Percentiles rank a stretch among this genome's conserved stretches.
Conservation (phyloP, 768 basidiomycete genomes). For the Mrakia blollopis region DNA sequence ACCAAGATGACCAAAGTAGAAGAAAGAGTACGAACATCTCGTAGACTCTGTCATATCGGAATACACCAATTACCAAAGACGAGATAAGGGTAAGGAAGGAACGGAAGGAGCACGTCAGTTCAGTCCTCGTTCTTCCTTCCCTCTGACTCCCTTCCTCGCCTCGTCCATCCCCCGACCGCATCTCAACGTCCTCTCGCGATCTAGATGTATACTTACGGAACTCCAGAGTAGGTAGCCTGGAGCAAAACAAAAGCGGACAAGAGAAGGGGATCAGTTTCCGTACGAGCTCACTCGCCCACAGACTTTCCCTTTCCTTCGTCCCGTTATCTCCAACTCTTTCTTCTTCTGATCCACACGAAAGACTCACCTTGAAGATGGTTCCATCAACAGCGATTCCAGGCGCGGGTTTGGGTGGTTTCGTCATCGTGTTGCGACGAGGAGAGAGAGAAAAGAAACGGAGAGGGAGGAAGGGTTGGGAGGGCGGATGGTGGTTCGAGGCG, state of each 20-base stretch:
- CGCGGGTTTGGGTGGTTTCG: no score
- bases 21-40: constrained; percentile 26
- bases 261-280: not conserved
- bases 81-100: not conserved
- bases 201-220: constrained; percentile 18
- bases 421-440: no score
- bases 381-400: not conserved
- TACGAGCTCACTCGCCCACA: not conserved
- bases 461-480: not conserved
- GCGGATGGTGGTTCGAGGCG: not conserved
- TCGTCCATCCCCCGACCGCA: not conserved
- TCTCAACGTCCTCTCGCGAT: not conserved
- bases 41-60: constrained; percentile 23
- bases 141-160: not conserved
- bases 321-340: no score
- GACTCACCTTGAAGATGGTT: not conserved
- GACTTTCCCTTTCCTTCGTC: not conserved
- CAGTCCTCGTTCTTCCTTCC: not conserved
- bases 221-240: constrained; percentile 32
- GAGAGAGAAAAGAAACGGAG: not conserved
- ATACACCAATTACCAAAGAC: not conserved
- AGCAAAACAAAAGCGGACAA: not conserved
- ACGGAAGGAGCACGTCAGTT: not conserved
- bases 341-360: no score
- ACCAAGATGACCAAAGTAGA: not conserved